Percentiles rank a stretch among this genome's conserved stretches.
phyloP scores from a whole-genome alignment of 129 eudicot genomes.

The Tanacetum coccineum region DNA sequence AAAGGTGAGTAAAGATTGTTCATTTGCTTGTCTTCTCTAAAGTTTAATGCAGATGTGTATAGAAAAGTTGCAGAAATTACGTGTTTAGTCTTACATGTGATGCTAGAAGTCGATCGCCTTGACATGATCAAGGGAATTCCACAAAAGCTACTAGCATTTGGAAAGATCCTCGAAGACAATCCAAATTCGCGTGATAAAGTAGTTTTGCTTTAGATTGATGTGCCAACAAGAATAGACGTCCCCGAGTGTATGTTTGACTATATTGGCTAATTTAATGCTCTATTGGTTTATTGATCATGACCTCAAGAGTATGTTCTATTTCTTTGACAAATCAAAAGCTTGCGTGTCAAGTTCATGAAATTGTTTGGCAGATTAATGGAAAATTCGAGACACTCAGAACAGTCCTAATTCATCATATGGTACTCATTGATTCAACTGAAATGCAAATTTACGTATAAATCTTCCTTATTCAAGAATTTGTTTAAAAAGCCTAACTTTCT shows the following conservation, averaged over 20 bases:
- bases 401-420: constrained; percentile 88
- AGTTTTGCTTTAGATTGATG: constrained; percentile 75
- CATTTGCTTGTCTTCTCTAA: no score
- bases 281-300: neutral
- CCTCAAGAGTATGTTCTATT: neutral
- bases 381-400: constrained; percentile 77
- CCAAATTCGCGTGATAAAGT: constrained; percentile 75
- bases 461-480: no score
- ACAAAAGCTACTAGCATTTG: constrained; percentile 84
- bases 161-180: constrained; percentile 83
- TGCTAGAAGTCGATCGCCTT: constrained; percentile 88
- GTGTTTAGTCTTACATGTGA: constrained; percentile 39
- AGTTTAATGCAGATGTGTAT: neutral
- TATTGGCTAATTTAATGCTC: no score
- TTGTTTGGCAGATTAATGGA: constrained; percentile 90
- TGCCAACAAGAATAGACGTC: constrained; percentile 79
- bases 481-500: no score
- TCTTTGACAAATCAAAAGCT: constrained; percentile 73
- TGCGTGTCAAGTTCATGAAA: constrained; percentile 89
- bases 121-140: constrained; percentile 96
- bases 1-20: constrained; percentile 60
- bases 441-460: neutral
- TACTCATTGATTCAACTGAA: neutral
- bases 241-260: no score
- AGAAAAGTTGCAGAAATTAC: constrained; percentile 2